Percentiles rank a stretch among this genome's conserved stretches.
phyloP scores from a whole-genome alignment of 768 basidiomycete species.

The Leccinum longicurvipes region DNA sequence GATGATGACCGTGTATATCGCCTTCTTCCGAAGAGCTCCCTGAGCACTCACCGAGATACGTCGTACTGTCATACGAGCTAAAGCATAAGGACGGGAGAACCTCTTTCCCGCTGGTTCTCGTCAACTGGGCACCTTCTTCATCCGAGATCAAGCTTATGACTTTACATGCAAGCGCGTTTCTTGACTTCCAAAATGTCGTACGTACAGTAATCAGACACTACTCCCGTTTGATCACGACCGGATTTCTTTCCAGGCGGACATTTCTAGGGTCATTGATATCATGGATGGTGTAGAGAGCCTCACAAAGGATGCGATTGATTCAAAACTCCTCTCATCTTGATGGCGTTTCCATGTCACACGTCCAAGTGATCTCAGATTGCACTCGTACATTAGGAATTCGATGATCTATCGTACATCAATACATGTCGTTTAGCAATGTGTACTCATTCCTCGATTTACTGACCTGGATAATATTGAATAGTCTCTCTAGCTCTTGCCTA shows the following conservation, averaged over 20 bases:
- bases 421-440: not conserved
- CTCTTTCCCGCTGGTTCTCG: slow-evolving; percentile 78
- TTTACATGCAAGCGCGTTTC: slow-evolving; percentile 77
- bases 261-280: slow-evolving; percentile 78
- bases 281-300: slow-evolving; percentile 79
- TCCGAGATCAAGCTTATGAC: slow-evolving; percentile 76
- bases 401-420: not conserved
- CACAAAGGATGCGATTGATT: slow-evolving; percentile 68
- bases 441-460: not conserved
- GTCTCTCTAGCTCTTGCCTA: slow-evolving; percentile 2
- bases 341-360: not conserved
- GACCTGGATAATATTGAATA: not conserved
- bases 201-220: slow-evolving; percentile 24
- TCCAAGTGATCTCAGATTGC: not conserved
- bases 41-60: slow-evolving; percentile 82
- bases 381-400: not conserved
- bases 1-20: not conserved
- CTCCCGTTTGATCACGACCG: slow-evolving; percentile 1
- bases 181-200: slow-evolving; percentile 78
- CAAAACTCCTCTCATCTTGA: slow-evolving; percentile 41
- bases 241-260: slow-evolving; percentile 52
- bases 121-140: slow-evolving; percentile 84
- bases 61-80: slow-evolving; percentile 80
- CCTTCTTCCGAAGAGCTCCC: slow-evolving; percentile 62
- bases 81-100: slow-evolving; percentile 77